A percentile compares a stretch with the other conserved stretches of the same genome.
Conservation (phyloP, 116 monocot genomes). For the Trichopus zeylanicus region DNA sequence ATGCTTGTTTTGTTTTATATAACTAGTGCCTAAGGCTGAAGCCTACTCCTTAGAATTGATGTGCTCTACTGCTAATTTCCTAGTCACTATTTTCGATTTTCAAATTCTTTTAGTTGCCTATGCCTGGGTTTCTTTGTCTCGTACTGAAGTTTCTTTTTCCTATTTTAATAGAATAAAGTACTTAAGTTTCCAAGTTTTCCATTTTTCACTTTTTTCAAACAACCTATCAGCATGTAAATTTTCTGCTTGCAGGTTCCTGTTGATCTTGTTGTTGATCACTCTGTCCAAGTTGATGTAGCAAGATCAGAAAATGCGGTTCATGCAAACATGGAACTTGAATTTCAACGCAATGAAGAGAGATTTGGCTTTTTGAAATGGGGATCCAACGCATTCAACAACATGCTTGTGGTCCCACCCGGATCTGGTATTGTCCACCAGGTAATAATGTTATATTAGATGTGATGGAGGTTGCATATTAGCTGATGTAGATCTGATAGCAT, state of each 20-base stretch:
- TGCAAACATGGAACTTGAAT: conserved; percentile 69
- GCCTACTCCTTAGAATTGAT: too few relatives aligned
- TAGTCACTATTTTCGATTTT: too few relatives aligned
- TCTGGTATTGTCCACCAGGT: conserved; percentile 93
- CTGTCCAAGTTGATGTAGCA: conserved; percentile 72
- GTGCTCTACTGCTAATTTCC: too few relatives aligned
- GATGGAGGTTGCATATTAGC: background rate
- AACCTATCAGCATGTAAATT: background rate
- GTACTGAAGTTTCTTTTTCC: too few relatives aligned
- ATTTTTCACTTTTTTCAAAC: background rate
- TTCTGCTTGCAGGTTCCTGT: conserved; percentile 50
- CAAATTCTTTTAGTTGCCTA: too few relatives aligned
- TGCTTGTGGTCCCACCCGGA: conserved; percentile 83
- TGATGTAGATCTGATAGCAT: background rate
- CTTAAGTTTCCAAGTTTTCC: background rate
- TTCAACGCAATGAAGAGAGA: conserved; percentile 58
- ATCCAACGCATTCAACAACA: conserved; percentile 59
- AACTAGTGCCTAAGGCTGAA: too few relatives aligned
- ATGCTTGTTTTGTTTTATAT: too few relatives aligned
- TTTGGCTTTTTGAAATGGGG: conserved; percentile 81
- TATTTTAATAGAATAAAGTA: too few relatives aligned
- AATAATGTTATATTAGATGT: background rate
- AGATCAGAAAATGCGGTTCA: conserved; percentile 66
- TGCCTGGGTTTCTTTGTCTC: too few relatives aligned
- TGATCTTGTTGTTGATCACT: conserved; percentile 84